A percentile compares a stretch with the other conserved stretches of the same genome.
phyloP scores from a whole-genome alignment of 495 filamentous ascomycete species.

The Podospora conica region DNA sequence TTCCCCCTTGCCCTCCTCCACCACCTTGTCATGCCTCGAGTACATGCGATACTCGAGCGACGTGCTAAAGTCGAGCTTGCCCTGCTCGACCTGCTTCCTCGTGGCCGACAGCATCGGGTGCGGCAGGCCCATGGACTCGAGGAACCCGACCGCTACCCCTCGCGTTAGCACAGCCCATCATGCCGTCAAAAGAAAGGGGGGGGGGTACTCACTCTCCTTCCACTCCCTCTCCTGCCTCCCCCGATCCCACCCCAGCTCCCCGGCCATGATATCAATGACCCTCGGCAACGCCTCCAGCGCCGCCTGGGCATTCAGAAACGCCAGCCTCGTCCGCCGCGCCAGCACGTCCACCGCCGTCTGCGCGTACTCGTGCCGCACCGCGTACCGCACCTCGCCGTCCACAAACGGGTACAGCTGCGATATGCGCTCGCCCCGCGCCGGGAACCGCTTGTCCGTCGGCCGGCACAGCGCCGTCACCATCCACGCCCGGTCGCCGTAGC shows the following conservation, averaged over 20 bases:
- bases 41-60: conserved; percentile 66
- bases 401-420: conserved; percentile 84
- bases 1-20: conserved; percentile 16
- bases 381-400: conserved; percentile 94
- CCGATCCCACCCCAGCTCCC: conserved; percentile 77
- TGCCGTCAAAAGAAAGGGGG: background rate
- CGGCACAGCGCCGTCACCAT: conserved; percentile 80
- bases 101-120: conserved; percentile 64
- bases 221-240: conserved; percentile 76
- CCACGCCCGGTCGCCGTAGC: conserved; percentile 96
- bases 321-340: conserved; percentile 77
- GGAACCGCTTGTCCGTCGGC: conserved; percentile 79
- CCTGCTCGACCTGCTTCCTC: conserved; percentile 71
- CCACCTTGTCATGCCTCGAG: conserved; percentile 54
- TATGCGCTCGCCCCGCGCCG: conserved; percentile 78
- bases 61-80: conserved; percentile 63
- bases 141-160: conserved; percentile 54
- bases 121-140: conserved; percentile 83
- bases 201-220: conserved; percentile 57
- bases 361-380: conserved; percentile 84
- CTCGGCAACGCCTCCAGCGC: conserved; percentile 82
- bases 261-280: conserved; percentile 89
- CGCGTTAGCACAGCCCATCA: background rate
- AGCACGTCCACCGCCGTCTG: conserved; percentile 91
- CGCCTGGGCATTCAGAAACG: conserved; percentile 94